Evolutionary conservation across 345 rosid genomes (phyloP).

Genomic region (Durio zibethinus): DNA sequence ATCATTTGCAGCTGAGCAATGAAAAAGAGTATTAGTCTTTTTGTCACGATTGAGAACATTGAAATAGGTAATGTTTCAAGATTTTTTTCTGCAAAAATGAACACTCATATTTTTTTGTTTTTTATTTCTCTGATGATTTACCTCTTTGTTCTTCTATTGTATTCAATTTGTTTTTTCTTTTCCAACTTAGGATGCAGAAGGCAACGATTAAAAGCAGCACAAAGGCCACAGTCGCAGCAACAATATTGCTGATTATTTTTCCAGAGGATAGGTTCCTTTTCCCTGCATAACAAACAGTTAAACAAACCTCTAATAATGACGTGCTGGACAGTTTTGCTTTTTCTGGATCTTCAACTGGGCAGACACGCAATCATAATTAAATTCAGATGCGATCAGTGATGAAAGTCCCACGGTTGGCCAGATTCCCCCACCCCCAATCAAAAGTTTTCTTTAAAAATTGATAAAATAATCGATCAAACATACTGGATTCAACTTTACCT

Average conservation of each 20-base stretch:
- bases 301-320: neutral
- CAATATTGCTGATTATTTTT: constrained; percentile 17
- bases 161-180: constrained; percentile 10
- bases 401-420: too few species aligned
- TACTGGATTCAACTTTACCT: constrained; percentile 23
- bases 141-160: constrained; percentile 11
- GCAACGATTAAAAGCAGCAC: constrained; percentile 3
- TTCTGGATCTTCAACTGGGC: too few species aligned
- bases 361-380: too few species aligned
- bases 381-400: too few species aligned
- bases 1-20: neutral
- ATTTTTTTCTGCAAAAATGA: too few species aligned
- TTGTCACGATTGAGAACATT: neutral
- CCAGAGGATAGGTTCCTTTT: neutral
- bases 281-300: constrained; percentile 1
- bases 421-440: too few species aligned
- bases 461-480: too few species aligned
- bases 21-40: neutral
- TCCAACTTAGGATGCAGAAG: constrained; percentile 7
- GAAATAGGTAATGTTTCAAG: neutral
- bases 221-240: constrained; percentile 6
- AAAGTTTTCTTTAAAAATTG: too few species aligned
- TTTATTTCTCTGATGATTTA: too few species aligned
- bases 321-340: too few species aligned
- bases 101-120: too few species aligned